phyloP scores from a whole-genome alignment of 208 protist genomes.

The Naegleria lovaniensis region DNA sequence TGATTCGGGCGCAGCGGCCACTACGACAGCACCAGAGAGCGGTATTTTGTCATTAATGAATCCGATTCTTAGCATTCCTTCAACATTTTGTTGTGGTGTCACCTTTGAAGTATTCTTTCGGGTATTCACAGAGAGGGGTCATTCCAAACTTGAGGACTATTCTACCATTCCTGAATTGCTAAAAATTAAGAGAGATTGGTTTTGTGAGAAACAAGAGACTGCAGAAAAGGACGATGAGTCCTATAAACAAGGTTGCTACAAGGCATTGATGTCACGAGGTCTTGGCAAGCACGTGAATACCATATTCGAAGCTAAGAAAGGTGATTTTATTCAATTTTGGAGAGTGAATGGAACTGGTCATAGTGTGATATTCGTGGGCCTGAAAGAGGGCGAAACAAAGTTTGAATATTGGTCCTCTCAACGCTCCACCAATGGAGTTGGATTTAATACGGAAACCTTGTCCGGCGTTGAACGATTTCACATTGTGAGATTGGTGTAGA shows the following conservation, averaged over 20 bases:
- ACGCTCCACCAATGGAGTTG: not conserved
- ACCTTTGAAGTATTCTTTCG: not conserved
- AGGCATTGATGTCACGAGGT: not conserved
- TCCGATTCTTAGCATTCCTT: not conserved
- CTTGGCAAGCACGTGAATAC: not conserved
- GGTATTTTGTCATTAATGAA: not conserved
- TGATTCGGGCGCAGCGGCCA: not conserved
- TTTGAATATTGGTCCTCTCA: constrained; percentile 5
- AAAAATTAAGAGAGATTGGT: not conserved
- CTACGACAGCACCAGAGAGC: not conserved
- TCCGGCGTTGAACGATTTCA: not conserved
- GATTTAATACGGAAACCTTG: not conserved
- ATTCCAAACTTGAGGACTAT: not conserved
- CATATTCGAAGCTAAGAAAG: not conserved
- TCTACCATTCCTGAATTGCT: not conserved
- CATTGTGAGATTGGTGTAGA: not conserved
- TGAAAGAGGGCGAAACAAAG: not conserved
- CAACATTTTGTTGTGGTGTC: not conserved
- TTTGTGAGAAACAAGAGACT: not conserved
- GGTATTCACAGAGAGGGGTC: not conserved
- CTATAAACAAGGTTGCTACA: not conserved
- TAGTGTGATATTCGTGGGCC: not conserved
- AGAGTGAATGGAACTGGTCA: not conserved
- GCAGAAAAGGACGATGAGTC: not conserved
- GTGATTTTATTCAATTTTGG: not conserved